phyloP scores from a whole-genome alignment of 495 filamentous ascomycete genomes.

The Emericellopsis terricola region DNA sequence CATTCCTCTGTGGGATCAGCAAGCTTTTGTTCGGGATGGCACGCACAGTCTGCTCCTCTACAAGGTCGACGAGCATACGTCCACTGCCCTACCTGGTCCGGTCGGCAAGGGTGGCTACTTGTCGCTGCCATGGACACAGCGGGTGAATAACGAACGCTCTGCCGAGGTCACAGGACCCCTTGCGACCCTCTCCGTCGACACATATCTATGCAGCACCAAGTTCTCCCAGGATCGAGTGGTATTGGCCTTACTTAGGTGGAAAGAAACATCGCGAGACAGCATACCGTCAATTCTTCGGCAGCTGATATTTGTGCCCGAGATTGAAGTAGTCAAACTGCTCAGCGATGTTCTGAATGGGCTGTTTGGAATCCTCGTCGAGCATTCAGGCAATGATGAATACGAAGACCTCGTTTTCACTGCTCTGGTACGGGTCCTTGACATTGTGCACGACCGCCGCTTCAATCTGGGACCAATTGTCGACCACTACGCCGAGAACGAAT shows the following conservation, averaged over 20 bases:
- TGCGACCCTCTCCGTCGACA: constrained; percentile 60
- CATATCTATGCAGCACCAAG: constrained; percentile 84
- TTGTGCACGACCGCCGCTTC: constrained; percentile 87
- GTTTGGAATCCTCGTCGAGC: constrained; percentile 77
- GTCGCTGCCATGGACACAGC: constrained; percentile 57
- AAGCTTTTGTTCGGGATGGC: constrained; percentile 82
- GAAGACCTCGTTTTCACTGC: constrained; percentile 88
- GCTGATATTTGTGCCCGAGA: constrained; percentile 85
- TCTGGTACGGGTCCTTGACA: constrained; percentile 75
- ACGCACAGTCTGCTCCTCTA: constrained; percentile 69
- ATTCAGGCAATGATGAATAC: constrained; percentile 74
- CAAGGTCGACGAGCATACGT: constrained; percentile 74
- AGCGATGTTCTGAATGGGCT: constrained; percentile 81
- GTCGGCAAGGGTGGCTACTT: constrained; percentile 67
- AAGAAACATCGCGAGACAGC: constrained; percentile 48
- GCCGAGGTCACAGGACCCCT: constrained; percentile 62
- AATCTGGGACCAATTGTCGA: constrained; percentile 82
- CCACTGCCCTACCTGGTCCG: constrained; percentile 27
- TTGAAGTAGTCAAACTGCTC: constrained; percentile 89
- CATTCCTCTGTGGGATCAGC: constrained; percentile 85
- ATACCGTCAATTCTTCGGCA: constrained; percentile 57
- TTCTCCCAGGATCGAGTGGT: constrained; percentile 90
- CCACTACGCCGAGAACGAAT: constrained; percentile 71
- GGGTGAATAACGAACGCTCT: constrained; percentile 41
- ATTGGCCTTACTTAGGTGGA: constrained; percentile 73